phyloP scores from a whole-genome alignment of 1,284 basidiomycete species.

The Trichosporon ovoides region DNA sequence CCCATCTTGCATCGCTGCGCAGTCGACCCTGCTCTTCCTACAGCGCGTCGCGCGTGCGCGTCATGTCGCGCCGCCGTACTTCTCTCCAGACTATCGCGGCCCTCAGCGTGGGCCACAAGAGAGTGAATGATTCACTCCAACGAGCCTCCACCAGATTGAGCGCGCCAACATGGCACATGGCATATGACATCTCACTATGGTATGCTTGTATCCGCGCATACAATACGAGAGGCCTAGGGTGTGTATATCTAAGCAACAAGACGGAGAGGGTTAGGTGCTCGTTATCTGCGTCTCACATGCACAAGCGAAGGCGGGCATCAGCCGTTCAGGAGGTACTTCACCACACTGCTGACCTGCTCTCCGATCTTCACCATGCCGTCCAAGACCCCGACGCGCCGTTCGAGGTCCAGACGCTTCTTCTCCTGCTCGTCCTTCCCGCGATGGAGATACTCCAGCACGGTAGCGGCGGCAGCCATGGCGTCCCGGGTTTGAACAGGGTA shows the following conservation, averaged over 20 bases:
- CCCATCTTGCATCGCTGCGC: no score
- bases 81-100: no score
- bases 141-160: no score
- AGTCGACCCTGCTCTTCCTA: no score
- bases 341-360: conserved; percentile 40
- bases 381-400: conserved; percentile 41
- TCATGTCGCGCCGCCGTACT: no score
- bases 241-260: neutral
- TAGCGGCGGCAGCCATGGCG: conserved; percentile 31
- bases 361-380: conserved; percentile 46
- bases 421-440: conserved; percentile 40
- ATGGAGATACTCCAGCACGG: conserved; percentile 38
- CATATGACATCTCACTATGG: no score
- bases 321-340: conserved; percentile 38
- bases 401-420: conserved; percentile 39
- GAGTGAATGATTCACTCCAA: no score
- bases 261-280: conserved; percentile 4
- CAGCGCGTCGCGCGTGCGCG: no score
- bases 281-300: conserved; percentile 12
- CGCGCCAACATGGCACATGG: no score
- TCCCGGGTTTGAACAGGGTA: conserved; percentile 41
- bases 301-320: neutral
- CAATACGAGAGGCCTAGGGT: neutral
- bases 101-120: no score
- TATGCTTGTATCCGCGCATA: no score